Conservation (phyloP, 768 basidiomycete genomes). For the Podaxis carcinomalis region DNA sequence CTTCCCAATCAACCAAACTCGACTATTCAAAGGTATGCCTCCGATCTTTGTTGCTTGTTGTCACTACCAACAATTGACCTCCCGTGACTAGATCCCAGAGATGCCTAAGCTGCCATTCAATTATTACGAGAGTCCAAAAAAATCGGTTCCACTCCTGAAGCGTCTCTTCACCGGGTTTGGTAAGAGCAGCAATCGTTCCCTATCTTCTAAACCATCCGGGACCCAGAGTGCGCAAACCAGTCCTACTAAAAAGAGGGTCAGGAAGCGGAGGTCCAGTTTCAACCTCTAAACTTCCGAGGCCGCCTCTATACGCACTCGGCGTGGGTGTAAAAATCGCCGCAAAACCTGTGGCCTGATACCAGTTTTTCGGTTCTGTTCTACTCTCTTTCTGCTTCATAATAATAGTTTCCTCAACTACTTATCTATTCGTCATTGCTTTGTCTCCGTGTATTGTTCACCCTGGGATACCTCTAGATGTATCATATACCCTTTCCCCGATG, state of each 20-base stretch:
- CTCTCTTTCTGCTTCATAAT: neutral
- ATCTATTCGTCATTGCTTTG: neutral
- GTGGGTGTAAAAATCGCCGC: neutral
- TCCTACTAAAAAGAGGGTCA: neutral
- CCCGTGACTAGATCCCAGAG: conserved; percentile 8
- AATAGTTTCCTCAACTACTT: neutral
- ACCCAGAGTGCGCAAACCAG: neutral
- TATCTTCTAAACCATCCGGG: conserved; percentile 1
- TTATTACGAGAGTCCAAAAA: conserved; percentile 14
- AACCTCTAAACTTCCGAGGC: neutral
- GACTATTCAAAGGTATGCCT: conserved; percentile 2
- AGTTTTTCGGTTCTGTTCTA: neutral
- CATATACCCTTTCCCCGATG: neutral
- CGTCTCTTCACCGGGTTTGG: conserved; percentile 17
- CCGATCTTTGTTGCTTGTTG: neutral
- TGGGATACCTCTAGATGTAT: conserved; percentile 1
- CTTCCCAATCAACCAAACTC: conserved; percentile 4
- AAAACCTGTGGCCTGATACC: neutral
- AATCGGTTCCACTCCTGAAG: conserved; percentile 13
- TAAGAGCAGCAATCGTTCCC: conserved; percentile 6
- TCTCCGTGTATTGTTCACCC: neutral
- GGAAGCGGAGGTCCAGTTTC: conserved; percentile 5
- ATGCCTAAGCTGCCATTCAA: conserved; percentile 13
- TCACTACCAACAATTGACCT: neutral
- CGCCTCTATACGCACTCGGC: neutral